Evolutionary conservation across 1,284 basidiomycete species (phyloP).

Genomic region (Trametes hirsuta): DNA sequence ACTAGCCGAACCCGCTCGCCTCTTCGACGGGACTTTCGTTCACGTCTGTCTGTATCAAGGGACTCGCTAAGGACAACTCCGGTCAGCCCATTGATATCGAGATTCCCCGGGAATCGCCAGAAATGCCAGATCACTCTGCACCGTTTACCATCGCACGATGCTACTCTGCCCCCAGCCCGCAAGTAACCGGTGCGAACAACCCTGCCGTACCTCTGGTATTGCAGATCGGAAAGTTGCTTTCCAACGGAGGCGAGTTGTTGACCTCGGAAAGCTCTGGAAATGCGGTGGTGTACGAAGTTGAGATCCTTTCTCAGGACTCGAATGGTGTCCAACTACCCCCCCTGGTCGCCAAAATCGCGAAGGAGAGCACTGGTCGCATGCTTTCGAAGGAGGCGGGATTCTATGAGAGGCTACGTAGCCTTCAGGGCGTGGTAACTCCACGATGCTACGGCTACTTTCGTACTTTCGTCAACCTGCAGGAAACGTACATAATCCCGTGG

Average conservation of each 20-base stretch:
- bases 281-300: not conserved
- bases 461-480: not conserved
- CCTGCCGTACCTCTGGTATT: not conserved
- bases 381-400: not conserved
- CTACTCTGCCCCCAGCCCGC: not conserved
- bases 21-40: no score
- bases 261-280: not conserved
- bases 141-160: not conserved
- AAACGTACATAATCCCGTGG: not conserved
- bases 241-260: not conserved
- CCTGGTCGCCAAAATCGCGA: slow-evolving; percentile 3
- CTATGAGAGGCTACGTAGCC: not conserved
- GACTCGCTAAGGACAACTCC: no score
- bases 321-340: not conserved
- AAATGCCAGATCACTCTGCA: not conserved
- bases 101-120: no score
- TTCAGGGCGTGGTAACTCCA: not conserved
- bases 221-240: not conserved
- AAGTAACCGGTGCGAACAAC: no score
- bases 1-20: no score
- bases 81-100: no score
- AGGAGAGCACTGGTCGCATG: not conserved
- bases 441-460: slow-evolving; percentile 9
- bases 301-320: not conserved
- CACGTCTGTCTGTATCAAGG: no score